Percentiles rank a stretch among this genome's conserved stretches.
These are phyloP conservation scores for Nicotiana tomentosiformis DNA, from an alignment of 257 asterid species.

Conservation along the genomic window DNA sequence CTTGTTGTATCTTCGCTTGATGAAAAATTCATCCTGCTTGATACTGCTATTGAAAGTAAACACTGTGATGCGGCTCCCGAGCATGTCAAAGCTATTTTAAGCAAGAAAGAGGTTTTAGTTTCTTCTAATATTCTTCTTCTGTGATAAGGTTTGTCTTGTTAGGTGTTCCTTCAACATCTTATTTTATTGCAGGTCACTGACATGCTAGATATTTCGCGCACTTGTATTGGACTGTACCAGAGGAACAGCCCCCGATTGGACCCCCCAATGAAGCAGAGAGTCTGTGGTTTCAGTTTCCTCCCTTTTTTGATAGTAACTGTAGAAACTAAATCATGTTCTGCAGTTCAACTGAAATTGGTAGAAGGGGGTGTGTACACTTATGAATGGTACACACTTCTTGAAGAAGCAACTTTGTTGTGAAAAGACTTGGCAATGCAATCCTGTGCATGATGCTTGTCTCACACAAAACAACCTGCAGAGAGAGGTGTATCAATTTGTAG, in stretches of 20 bases:
- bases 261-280: conserved; percentile 72
- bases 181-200: conserved; percentile 63
- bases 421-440: too few species aligned
- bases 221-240: conserved; percentile 80
- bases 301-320: too few species aligned
- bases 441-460: too few species aligned
- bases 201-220: conserved; percentile 58
- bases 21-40: conserved; percentile 61
- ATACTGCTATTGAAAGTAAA: conserved; percentile 44
- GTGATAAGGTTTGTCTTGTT: conserved; percentile 16
- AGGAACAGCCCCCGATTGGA: conserved; percentile 86
- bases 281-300: conserved; percentile 65
- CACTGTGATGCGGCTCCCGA: conserved; percentile 24
- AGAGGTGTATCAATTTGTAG: too few species aligned
- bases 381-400: too few species aligned
- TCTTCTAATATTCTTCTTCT: conserved; percentile 11
- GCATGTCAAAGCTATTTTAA: conserved; percentile 40
- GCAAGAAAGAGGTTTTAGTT: conserved; percentile 56
- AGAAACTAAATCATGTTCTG: too few species aligned
- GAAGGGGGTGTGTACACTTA: too few species aligned
- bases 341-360: too few species aligned
- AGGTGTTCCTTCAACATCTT: conserved; percentile 15
- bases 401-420: too few species aligned
- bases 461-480: too few species aligned
- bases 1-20: conserved; percentile 62